These are phyloP conservation scores for Phytophthora sp. DNA, from an alignment of 352 stramenopile species.

Conservation along the genomic window DNA sequence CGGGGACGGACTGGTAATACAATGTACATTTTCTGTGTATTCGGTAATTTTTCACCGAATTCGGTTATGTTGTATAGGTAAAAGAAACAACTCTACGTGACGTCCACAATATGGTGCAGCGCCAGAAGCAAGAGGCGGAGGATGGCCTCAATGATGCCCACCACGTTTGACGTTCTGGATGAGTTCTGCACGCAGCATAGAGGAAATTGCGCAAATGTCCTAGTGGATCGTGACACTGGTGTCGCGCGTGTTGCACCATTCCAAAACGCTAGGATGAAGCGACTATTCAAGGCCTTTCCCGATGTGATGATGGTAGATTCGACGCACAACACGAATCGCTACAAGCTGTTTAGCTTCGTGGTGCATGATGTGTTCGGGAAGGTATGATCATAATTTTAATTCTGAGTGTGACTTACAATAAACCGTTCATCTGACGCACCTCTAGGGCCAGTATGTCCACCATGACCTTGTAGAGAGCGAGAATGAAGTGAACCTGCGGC, in stretches of 20 bases:
- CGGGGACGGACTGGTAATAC: slow-evolving; percentile 4
- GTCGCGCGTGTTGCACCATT: slow-evolving; percentile 4
- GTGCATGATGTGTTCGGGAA: too few species aligned
- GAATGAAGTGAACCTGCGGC: too few species aligned
- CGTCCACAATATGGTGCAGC: slow-evolving; percentile 20
- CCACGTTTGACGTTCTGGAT: slow-evolving; percentile 2
- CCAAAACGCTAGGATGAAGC: slow-evolving; percentile 1
- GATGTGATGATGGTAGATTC: too few species aligned
- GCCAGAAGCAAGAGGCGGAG: neutral
- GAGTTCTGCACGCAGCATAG: slow-evolving; percentile 8
- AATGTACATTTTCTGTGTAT: slow-evolving; percentile 4
- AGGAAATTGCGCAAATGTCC: slow-evolving; percentile 1
- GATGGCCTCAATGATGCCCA: slow-evolving; percentile 5
- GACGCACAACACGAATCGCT: too few species aligned
- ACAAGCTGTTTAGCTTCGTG: too few species aligned
- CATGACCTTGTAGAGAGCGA: too few species aligned
- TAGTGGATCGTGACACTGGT: neutral
- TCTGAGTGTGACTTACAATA: too few species aligned
- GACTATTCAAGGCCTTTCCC: too few species aligned
- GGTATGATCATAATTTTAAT: too few species aligned
- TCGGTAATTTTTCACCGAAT: neutral
- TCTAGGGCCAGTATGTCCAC: too few species aligned
- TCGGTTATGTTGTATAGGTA: neutral
- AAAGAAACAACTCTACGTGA: slow-evolving; percentile 10
- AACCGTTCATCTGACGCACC: too few species aligned